phyloP scores from a whole-genome alignment of 2,329 filamentous ascomycete genomes.

The Neurospora crassa region DNA sequence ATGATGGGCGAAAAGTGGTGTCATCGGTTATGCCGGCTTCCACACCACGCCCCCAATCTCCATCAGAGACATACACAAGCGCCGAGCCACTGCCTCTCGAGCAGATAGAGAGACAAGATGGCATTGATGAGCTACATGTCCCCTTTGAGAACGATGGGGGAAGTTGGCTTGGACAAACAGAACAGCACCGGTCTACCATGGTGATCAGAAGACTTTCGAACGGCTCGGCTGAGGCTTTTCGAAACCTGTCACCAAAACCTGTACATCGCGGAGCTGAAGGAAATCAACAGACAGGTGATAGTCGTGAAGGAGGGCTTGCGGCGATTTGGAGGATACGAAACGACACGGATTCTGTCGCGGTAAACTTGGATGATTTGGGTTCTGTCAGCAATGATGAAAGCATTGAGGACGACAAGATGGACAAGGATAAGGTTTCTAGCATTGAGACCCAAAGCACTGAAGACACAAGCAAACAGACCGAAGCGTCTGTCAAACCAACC shows the following conservation, averaged over 20 bases:
- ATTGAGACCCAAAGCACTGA: neutral
- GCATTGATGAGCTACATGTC: neutral
- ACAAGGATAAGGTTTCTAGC: neutral
- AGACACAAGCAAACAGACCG: neutral
- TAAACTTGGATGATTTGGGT: slow-evolving; percentile 47
- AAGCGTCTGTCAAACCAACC: neutral
- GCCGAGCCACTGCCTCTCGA: neutral
- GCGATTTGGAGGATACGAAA: slow-evolving; percentile 26
- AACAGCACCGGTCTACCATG: slow-evolving; percentile 25
- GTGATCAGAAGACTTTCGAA: slow-evolving; percentile 40
- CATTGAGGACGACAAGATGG: slow-evolving; percentile 15
- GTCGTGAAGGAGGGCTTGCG: slow-evolving; percentile 37
- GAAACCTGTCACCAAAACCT: slow-evolving; percentile 31
- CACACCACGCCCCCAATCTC: neutral
- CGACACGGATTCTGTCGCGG: slow-evolving; percentile 44
- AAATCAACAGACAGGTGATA: slow-evolving; percentile 22
- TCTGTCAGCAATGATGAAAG: slow-evolving; percentile 25
- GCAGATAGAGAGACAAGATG: neutral
- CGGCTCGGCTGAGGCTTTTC: slow-evolving; percentile 35
- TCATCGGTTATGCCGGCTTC: neutral
- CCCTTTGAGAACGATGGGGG: slow-evolving; percentile 31
- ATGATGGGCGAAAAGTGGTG: neutral
- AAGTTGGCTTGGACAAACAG: slow-evolving; percentile 25
- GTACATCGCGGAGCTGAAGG: slow-evolving; percentile 18
- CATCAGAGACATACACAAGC: neutral